A percentile compares a stretch with the other conserved stretches of the same genome.
These are phyloP conservation scores for Zelonia costaricensis DNA, from an alignment of 208 protist genomes.

Conservation along the genomic window DNA sequence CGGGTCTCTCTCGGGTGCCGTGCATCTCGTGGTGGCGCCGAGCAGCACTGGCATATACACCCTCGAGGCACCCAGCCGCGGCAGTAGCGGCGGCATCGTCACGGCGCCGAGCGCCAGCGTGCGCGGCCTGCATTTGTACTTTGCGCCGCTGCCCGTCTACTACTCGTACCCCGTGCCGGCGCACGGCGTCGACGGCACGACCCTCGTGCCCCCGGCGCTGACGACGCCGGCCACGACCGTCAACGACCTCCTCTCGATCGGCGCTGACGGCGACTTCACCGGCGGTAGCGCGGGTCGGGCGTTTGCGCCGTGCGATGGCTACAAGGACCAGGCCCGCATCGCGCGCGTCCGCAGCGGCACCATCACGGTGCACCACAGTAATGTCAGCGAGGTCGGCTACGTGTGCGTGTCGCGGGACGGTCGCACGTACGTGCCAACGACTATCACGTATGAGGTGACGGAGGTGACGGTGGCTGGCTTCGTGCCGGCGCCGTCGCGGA, in stretches of 20 bases:
- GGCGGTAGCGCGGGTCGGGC: conserved; percentile 8
- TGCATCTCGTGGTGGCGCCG: conserved; percentile 64
- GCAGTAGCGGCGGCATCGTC: no score
- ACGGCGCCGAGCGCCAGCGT: conserved; percentile 13
- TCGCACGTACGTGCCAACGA: conserved; percentile 51
- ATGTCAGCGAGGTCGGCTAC: conserved; percentile 44
- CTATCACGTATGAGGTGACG: conserved; percentile 78
- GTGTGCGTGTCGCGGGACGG: conserved; percentile 75
- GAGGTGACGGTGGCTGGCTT: conserved; percentile 52
- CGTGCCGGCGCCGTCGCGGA: conserved; percentile 27
- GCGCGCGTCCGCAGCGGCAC: conserved; percentile 28
- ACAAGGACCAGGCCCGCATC: conserved; percentile 69
- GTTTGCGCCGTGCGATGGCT: conserved; percentile 51
- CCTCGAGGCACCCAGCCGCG: conserved; percentile 34
- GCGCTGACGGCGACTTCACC: no score
- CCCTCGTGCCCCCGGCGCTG: not conserved
- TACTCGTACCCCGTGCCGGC: conserved; percentile 21
- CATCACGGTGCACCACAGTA: conserved; percentile 44
- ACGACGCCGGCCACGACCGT: not conserved
- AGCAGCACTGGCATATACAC: conserved; percentile 64
- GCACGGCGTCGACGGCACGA: conserved; percentile 8
- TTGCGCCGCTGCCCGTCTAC: conserved; percentile 51
- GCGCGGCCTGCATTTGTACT: conserved; percentile 59
- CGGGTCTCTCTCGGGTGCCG: conserved; percentile 41
- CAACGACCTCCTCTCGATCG: conserved; percentile 13